A percentile compares a stretch with the other conserved stretches of the same genome.
Conservation (phyloP, 2,329 filamentous ascomycete genomes). For the Fusarium duplospermum region DNA sequence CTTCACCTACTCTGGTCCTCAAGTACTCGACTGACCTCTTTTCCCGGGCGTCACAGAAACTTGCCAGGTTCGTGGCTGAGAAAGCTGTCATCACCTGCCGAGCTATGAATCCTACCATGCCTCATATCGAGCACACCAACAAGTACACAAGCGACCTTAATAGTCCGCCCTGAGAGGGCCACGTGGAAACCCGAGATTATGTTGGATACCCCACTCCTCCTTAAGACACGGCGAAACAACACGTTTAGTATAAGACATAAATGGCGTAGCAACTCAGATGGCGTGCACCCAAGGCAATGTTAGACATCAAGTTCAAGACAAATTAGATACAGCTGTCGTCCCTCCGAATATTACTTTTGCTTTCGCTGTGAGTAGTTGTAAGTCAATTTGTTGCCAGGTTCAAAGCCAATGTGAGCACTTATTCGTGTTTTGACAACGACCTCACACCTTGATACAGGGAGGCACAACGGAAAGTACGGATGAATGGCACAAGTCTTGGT, state of each 20-base stretch:
- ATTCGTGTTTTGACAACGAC: background rate
- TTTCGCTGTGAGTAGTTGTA: background rate
- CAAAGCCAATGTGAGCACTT: background rate
- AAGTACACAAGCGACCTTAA: background rate
- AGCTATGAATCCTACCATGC: background rate
- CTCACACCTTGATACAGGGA: background rate
- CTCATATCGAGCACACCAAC: background rate
- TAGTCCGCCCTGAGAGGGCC: background rate
- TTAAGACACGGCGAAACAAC: background rate
- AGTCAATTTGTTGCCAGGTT: background rate
- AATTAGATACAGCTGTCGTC: background rate
- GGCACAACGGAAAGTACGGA: background rate
- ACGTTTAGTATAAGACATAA: background rate
- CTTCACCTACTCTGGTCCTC: background rate
- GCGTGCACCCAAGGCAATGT: background rate
- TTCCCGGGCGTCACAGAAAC: background rate
- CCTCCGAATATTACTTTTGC: background rate
- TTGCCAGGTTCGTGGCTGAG: background rate
- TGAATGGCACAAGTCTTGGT: background rate
- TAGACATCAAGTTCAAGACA: background rate
- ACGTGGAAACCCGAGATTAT: background rate
- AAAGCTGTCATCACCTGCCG: background rate
- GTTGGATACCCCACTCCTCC: background rate
- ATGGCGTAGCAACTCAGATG: background rate
- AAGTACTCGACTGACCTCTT: background rate